A percentile compares a stretch with the other conserved stretches of the same genome.
phyloP scores from a whole-genome alignment of 345 rosid genomes.

The Eucalyptus coolabah region DNA sequence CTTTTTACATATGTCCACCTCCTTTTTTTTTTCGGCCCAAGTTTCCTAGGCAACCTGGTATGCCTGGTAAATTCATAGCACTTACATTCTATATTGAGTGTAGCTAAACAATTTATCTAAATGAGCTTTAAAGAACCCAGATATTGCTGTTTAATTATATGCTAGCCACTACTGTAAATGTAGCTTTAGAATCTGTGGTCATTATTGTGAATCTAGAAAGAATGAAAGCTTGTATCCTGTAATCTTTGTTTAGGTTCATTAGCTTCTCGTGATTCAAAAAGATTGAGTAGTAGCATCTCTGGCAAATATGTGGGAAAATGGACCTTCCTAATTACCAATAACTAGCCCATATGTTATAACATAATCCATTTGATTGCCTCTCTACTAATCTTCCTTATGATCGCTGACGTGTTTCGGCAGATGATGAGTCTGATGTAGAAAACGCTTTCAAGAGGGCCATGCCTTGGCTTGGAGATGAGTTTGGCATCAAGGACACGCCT shows the following conservation, averaged over 20 bases:
- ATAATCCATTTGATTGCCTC: neutral
- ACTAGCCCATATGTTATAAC: neutral
- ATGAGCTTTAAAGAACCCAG: neutral
- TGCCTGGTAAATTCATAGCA: slow-evolving; percentile 43
- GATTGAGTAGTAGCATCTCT: neutral
- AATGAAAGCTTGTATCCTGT: neutral
- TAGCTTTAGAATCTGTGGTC: neutral
- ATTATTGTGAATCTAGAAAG: neutral
- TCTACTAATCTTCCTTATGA: neutral
- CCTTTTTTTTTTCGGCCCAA: slow-evolving; percentile 92
- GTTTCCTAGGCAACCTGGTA: slow-evolving; percentile 80
- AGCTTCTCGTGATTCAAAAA: neutral
- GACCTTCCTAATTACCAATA: neutral
- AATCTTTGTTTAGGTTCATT: neutral
- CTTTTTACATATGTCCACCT: slow-evolving; percentile 94
- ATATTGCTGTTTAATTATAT: neutral
- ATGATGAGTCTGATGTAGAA: slow-evolving; percentile 76
- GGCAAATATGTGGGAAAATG: neutral
- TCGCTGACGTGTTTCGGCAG: slow-evolving; percentile 25
- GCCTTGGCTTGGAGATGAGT: slow-evolving; percentile 98
- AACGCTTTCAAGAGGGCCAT: slow-evolving; percentile 84
- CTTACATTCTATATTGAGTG: neutral
- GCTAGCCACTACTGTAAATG: neutral
- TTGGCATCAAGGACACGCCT: slow-evolving; percentile 73
- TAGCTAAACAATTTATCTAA: neutral